Evolutionary conservation across 441 rosid species (phyloP).

Genomic region (Pelargonium fulgidum): DNA sequence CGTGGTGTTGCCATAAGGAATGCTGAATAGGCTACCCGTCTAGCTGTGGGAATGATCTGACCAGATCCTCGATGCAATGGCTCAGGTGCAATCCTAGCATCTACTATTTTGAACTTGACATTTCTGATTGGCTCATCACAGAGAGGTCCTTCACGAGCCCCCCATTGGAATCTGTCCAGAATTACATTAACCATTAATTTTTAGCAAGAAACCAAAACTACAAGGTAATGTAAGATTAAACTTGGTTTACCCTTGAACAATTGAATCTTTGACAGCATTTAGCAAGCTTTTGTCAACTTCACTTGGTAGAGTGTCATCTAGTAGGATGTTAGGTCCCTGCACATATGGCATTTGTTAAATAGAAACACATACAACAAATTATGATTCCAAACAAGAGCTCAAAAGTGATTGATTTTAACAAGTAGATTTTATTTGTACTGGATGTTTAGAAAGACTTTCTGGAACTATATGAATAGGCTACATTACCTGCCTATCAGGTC

Average conservation of each 20-base stretch:
- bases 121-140: constrained; percentile 98
- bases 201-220: neutral
- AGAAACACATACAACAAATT: neutral
- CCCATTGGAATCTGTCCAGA: constrained; percentile 83
- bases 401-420: too few relatives aligned
- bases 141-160: constrained; percentile 96
- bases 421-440: too few relatives aligned
- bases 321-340: constrained; percentile 86
- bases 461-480: neutral
- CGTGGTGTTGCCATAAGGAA: constrained; percentile 96
- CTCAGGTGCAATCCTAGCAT: constrained; percentile 85
- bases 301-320: constrained; percentile 89
- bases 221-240: neutral
- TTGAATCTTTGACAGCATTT: constrained; percentile 79
- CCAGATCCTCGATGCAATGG: constrained; percentile 92
- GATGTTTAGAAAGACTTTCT: neutral
- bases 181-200: constrained; percentile 7
- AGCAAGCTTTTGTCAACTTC: constrained; percentile 87
- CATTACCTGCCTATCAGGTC: constrained; percentile 91
- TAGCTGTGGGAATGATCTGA: constrained; percentile 92
- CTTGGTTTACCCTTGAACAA: constrained; percentile 74
- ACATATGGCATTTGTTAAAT: constrained; percentile 20
- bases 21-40: constrained; percentile 87
- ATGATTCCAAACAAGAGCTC: neutral
- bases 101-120: constrained; percentile 92